A percentile compares a stretch with the other conserved stretches of the same genome.
Conservation (phyloP, 495 filamentous ascomycete species). For the Aspergillus sclerotioniger region DNA sequence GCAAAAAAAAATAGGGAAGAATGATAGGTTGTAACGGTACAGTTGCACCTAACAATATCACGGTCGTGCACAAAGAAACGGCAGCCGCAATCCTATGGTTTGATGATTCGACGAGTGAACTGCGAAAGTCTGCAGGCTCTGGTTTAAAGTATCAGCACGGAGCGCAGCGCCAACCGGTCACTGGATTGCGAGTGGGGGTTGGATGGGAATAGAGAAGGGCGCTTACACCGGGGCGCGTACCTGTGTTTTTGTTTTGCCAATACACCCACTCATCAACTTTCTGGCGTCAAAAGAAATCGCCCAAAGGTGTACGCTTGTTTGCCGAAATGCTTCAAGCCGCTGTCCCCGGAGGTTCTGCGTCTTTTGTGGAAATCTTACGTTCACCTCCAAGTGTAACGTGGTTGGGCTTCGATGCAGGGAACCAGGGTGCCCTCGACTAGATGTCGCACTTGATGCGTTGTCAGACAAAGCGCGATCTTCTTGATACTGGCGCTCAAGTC, state of each 20-base stretch:
- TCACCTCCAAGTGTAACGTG: conserved; percentile 45
- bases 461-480: conserved; percentile 33
- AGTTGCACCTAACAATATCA: conserved; percentile 28
- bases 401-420: conserved; percentile 53
- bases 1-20: conserved; percentile 7
- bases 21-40: conserved; percentile 28
- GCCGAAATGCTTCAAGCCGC: conserved; percentile 28
- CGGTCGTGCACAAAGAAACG: conserved; percentile 27
- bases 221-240: conserved; percentile 37
- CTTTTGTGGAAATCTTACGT: conserved; percentile 42
- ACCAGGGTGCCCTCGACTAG: conserved; percentile 36
- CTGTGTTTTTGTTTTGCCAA: conserved; percentile 26
- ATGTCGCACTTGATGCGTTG: conserved; percentile 47
- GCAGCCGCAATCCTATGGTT: conserved; percentile 27
- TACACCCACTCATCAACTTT: conserved; percentile 17
- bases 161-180: conserved; percentile 45
- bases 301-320: conserved; percentile 25
- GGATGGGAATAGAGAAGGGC: conserved; percentile 19
- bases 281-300: conserved; percentile 20
- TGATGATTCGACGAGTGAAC: conserved; percentile 45
- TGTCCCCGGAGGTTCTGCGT: conserved; percentile 32
- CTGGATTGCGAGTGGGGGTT: conserved; percentile 38
- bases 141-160: conserved; percentile 41
- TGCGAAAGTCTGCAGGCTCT: conserved; percentile 39
- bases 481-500: conserved; percentile 29